A percentile compares a stretch with the other conserved stretches of the same genome.
phyloP scores from a whole-genome alignment of 1,284 basidiomycete genomes.

The Meripilus lineatus region DNA sequence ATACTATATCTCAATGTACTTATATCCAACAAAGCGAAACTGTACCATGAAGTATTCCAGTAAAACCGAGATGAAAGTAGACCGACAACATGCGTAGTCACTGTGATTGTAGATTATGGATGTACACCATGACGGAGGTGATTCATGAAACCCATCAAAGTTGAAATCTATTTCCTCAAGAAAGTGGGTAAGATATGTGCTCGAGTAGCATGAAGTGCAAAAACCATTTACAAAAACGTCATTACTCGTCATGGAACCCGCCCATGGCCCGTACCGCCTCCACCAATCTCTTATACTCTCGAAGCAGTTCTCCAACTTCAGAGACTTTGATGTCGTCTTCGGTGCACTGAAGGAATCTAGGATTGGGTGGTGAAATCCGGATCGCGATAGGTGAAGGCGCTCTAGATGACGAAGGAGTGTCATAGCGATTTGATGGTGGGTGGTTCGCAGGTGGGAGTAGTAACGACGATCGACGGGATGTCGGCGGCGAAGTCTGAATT shows the following conservation, averaged over 20 bases:
- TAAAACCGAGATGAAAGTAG: too few relatives aligned
- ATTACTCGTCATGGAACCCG: constrained; percentile 33
- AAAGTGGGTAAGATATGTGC: too few relatives aligned
- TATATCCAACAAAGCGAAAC: too few relatives aligned
- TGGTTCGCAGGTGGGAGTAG: constrained; percentile 26
- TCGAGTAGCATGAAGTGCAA: too few relatives aligned
- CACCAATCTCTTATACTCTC: constrained; percentile 69
- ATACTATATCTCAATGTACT: too few relatives aligned
- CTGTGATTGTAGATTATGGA: too few relatives aligned
- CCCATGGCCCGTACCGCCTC: constrained; percentile 37
- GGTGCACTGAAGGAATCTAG: constrained; percentile 62
- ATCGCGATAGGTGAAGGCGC: constrained; percentile 36
- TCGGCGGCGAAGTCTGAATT: constrained; percentile 36
- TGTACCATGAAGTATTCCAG: too few relatives aligned
- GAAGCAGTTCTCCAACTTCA: constrained; percentile 70
- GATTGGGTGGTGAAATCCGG: constrained; percentile 50
- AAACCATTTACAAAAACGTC: too few relatives aligned
- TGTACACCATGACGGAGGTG: too few relatives aligned
- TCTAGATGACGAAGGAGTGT: constrained; percentile 43
- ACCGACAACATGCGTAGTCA: too few relatives aligned
- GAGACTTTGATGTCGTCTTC: constrained; percentile 70
- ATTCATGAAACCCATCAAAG: too few relatives aligned
- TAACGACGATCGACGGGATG: constrained; percentile 43
- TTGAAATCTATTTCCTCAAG: too few relatives aligned
- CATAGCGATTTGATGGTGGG: constrained; percentile 25